phyloP scores from a whole-genome alignment of 768 basidiomycete species.

The Galerina sulciceps region DNA sequence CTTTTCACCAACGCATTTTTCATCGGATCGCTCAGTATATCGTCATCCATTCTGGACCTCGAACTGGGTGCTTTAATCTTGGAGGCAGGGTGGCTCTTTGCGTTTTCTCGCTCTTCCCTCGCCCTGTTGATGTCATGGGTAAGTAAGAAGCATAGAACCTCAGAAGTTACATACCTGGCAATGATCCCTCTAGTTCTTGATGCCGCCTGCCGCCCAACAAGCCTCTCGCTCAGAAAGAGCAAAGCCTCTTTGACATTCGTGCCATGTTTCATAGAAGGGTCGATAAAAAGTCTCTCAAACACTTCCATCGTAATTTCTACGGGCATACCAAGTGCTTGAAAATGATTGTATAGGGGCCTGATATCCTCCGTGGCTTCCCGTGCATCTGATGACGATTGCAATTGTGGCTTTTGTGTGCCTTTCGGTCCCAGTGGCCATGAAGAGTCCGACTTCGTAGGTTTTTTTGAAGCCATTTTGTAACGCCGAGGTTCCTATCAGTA shows the following conservation, averaged over 20 bases:
- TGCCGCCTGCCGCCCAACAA: slow-evolving; percentile 16
- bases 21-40: slow-evolving; percentile 12
- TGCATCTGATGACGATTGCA: not conserved
- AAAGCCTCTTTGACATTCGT: not conserved
- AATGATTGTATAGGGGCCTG: slow-evolving; percentile 1
- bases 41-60: not conserved
- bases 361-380: not conserved
- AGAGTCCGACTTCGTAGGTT: too few species aligned
- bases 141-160: not conserved
- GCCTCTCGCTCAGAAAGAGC: not conserved
- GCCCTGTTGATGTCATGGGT: not conserved
- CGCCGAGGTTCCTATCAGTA: too few species aligned
- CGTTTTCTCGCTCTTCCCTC: not conserved
- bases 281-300: slow-evolving; percentile 5
- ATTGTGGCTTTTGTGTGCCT: not conserved
- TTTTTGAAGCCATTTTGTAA: too few species aligned
- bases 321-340: slow-evolving; percentile 14
- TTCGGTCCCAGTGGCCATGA: not conserved
- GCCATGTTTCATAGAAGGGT: not conserved
- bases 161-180: slow-evolving; percentile 1
- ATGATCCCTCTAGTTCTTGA: slow-evolving; percentile 2
- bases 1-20: not conserved
- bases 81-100: not conserved
- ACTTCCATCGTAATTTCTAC: slow-evolving; percentile 6
- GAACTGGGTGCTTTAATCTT: slow-evolving; percentile 3